phyloP scores from a whole-genome alignment of 768 basidiomycete genomes.

The Tremella mesenterica region DNA sequence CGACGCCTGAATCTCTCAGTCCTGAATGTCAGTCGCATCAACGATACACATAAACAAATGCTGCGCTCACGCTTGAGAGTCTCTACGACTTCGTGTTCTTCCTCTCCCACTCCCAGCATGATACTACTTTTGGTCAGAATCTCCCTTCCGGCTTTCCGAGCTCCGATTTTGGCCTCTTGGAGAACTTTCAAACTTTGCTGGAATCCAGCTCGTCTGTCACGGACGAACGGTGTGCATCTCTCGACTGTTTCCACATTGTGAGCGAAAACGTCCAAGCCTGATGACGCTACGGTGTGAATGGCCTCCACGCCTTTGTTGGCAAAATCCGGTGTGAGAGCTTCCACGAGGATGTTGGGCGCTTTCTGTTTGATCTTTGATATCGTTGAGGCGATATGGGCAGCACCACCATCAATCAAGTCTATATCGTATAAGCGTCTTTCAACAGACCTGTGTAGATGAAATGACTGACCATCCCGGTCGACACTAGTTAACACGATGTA shows the following conservation, averaged over 20 bases:
- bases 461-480: conserved; percentile 76
- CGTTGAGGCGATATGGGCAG: conserved; percentile 89
- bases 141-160: conserved; percentile 47
- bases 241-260: conserved; percentile 98
- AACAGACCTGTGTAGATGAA: neutral
- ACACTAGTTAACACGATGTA: conserved; percentile 97
- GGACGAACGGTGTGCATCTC: conserved; percentile 83
- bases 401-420: conserved; percentile 90
- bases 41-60: too few species aligned
- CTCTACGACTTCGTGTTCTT: conserved; percentile 67
- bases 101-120: conserved; percentile 96
- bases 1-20: conserved; percentile 75
- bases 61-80: conserved; percentile 73
- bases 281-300: conserved; percentile 74
- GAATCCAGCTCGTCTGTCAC: conserved; percentile 88
- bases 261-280: conserved; percentile 93
- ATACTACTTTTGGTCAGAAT: conserved; percentile 91
- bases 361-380: conserved; percentile 93
- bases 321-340: conserved; percentile 94
- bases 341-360: conserved; percentile 89
- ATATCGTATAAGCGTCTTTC: neutral
- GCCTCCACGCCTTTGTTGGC: conserved; percentile 60
- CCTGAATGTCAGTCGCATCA: conserved; percentile 55
- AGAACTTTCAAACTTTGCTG: conserved; percentile 51
- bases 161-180: conserved; percentile 40